Evolutionary conservation across 805 yeast genomes (phyloP).

Genomic region (Barnettozyma pratensis): DNA sequence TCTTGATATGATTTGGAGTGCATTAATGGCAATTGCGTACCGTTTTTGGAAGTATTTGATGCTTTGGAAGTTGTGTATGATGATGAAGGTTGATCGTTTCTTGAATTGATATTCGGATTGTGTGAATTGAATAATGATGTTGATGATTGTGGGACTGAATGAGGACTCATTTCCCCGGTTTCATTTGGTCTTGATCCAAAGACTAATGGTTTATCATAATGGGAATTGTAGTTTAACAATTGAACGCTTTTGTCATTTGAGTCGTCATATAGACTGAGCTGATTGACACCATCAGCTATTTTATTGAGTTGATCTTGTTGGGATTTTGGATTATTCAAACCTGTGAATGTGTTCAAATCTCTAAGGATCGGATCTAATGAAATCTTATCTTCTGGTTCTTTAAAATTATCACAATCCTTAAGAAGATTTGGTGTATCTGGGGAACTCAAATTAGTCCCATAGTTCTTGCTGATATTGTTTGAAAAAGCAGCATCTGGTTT

Average conservation of each 20-base stretch:
- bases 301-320: conserved; percentile 1
- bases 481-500: neutral
- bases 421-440: conserved; percentile 26
- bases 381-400: conserved; percentile 6
- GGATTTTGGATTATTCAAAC: neutral
- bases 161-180: neutral
- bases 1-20: conserved; percentile 53
- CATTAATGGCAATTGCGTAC: conserved; percentile 25
- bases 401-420: conserved; percentile 6
- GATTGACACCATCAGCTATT: conserved; percentile 5
- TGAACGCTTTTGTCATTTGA: conserved; percentile 5
- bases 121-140: neutral
- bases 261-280: conserved; percentile 6
- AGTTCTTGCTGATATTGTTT: conserved; percentile 14
- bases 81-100: neutral
- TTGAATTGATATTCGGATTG: neutral
- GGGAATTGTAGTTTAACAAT: conserved; percentile 1
- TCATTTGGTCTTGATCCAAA: conserved; percentile 4
- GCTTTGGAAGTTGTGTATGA: neutral
- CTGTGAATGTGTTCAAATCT: conserved; percentile 8
- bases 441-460: conserved; percentile 17
- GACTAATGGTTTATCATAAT: neutral
- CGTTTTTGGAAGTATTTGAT: neutral
- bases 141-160: neutral
- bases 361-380: conserved; percentile 11